Evolutionary conservation across 2,329 filamentous ascomycete species (phyloP), one percentile per base, ranked within the genome.

Genomic region (Pestalotiopsis sp.): DNA sequence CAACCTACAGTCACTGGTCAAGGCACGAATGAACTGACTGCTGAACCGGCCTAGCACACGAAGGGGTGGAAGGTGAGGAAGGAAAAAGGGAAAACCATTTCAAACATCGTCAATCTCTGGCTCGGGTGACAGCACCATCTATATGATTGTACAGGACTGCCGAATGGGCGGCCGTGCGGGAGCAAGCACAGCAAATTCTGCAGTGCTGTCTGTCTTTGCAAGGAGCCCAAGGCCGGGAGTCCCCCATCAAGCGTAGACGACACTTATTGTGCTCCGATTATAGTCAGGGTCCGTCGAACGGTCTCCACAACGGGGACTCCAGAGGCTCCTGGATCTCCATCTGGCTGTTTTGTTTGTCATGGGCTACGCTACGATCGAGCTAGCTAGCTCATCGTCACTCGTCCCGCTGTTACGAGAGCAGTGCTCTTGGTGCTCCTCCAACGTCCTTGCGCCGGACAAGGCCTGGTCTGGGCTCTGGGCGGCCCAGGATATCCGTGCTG

Each of bases 31-130:
- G 62, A 65, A 55, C 14, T 52, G 44, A 52, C 17, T 57, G 62
- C 48, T 56, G 62, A 65, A 44, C 62, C 62, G 35, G 62, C 62
- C 48, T 55, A 65, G 62, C 62, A 65, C 62, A 57, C 52, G 48
- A 57, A 44, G 35, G 52, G n/a, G 40, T 24, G 24, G 40, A 65
- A 65, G n/a, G 40, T 24, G 24, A 65, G 22, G 40, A 24, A 26
- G 24, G 9, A 55, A 17, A 64, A 13, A 65, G 62, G 30, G 39
- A 52, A 65, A 65, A 65, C 62, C 62, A 55, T 65, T 65, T 48
- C 62, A 65, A 56, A 22, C 62, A 35, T 35, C 13, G 24, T 17
- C 62, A 38, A 56, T 14, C 14, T 38, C 48, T 65, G 20, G 61
- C n/a, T 52, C 44, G 44, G 62, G 62, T 11, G 30, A 10, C 24